A percentile compares a stretch with the other conserved stretches of the same genome.
Conservation (phyloP, 371 early-diverging fungal species). For the Mucor mucedo region DNA sequence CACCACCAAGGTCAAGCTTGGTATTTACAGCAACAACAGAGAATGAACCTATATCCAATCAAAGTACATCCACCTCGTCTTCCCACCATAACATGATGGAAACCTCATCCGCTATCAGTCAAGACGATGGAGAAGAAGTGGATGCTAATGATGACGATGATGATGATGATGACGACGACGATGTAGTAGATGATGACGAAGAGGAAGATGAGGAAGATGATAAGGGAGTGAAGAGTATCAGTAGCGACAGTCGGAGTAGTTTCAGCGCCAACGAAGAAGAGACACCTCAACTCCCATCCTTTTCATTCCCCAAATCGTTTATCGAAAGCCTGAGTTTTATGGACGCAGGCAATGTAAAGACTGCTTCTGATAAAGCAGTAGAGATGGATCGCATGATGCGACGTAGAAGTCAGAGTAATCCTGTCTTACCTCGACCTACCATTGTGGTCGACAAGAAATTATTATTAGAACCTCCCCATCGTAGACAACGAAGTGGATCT, state of each 20-base stretch:
- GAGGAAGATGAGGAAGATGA: conserved; percentile 4
- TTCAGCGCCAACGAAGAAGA: neutral
- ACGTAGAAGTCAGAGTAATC: conserved; percentile 42
- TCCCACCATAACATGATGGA: no score
- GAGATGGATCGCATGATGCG: conserved; percentile 30
- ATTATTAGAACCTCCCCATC: conserved; percentile 9
- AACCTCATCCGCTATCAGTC: neutral
- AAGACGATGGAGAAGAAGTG: neutral
- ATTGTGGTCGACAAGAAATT: conserved; percentile 20
- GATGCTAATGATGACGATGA: neutral
- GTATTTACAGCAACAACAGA: neutral
- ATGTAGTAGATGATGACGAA: neutral
- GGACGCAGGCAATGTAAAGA: conserved; percentile 3
- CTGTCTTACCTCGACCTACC: conserved; percentile 24
- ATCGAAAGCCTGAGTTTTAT: conserved; percentile 7
- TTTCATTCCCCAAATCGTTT: conserved; percentile 15
- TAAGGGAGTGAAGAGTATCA: neutral
- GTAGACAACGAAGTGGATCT: conserved; percentile 36
- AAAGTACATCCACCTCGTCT: neutral
- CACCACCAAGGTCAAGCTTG: neutral
- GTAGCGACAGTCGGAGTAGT: neutral
- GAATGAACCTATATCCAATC: neutral
- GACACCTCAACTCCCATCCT: conserved; percentile 12
- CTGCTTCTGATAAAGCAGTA: conserved; percentile 14
- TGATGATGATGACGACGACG: neutral